Conservation (phyloP, 805 yeast species). For the Brettanomyces nanus region DNA sequence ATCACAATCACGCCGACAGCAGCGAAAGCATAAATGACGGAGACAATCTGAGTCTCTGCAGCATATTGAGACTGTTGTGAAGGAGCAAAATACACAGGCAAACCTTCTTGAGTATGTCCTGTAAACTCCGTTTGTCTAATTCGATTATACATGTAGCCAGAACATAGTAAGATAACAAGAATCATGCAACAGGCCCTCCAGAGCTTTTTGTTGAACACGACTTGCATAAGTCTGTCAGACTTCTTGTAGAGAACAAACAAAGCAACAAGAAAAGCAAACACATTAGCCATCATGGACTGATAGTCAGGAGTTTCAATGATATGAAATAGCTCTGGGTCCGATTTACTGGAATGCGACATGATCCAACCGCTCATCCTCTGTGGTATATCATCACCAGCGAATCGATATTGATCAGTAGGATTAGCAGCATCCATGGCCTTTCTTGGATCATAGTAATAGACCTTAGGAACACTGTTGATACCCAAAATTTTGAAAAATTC, state of each 20-base stretch:
- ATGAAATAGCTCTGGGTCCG: constrained; percentile 20
- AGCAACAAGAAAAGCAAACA: constrained; percentile 27
- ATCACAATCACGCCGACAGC: constrained; percentile 53
- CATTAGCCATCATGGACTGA: constrained; percentile 6
- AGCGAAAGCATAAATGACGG: constrained; percentile 62
- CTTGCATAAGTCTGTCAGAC: constrained; percentile 27
- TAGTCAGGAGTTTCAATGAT: constrained; percentile 37
- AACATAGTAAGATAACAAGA: constrained; percentile 57
- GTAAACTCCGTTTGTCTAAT: constrained; percentile 69
- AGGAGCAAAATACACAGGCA: constrained; percentile 30
- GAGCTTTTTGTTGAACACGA: constrained; percentile 44
- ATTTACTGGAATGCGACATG: constrained; percentile 10
- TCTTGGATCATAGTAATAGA: constrained; percentile 32
- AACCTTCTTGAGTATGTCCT: constrained; percentile 33
- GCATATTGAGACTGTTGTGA: constrained; percentile 78
- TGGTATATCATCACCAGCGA: constrained; percentile 34
- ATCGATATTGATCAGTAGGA: constrained; percentile 34
- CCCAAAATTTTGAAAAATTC: constrained; percentile 42
- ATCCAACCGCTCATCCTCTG: constrained; percentile 29
- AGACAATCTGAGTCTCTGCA: constrained; percentile 81
- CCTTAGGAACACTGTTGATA: constrained; percentile 71
- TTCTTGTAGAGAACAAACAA: constrained; percentile 17
- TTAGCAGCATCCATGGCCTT: constrained; percentile 14
- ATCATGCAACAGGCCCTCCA: constrained; percentile 73
- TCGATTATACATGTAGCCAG: constrained; percentile 91